Evolutionary conservation across 306 rosid genomes (phyloP).

Genomic region (Medicago lupulina): DNA sequence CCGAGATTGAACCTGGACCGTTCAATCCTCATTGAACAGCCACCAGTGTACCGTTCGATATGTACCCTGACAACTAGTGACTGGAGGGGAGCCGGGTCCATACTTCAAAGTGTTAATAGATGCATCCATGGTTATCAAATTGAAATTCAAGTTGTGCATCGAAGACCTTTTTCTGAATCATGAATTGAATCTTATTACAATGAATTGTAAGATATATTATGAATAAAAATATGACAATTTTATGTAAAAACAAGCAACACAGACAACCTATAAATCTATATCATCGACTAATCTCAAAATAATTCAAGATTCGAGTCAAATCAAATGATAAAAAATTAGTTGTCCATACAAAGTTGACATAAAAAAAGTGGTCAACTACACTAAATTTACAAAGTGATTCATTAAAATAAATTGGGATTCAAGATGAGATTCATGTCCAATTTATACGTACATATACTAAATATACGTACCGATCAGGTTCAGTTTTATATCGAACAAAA

Average conservation of each 20-base stretch:
- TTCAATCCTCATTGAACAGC: no score
- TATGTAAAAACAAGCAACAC: not conserved
- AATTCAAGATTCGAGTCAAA: not conserved
- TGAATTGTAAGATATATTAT: not conserved
- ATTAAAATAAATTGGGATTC: no score
- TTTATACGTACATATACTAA: no score
- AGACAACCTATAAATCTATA: not conserved
- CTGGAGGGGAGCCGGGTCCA: not conserved
- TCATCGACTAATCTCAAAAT: not conserved
- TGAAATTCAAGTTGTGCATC: not conserved
- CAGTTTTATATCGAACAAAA: no score
- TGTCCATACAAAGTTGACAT: no score
- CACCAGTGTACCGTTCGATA: no score
- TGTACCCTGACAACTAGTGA: no score
- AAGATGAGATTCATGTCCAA: not conserved
- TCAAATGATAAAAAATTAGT: not conserved
- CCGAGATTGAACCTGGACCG: no score
- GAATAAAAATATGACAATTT: not conserved
- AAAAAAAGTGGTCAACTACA: no score
- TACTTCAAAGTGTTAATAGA: not conserved
- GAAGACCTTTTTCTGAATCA: not conserved
- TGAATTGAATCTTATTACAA: not conserved
- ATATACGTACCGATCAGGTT: no score
- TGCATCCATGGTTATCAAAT: not conserved
- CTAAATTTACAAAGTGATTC: no score